phyloP scores from a whole-genome alignment of 495 filamentous ascomycete species.

The Aspergillus sparsus region DNA sequence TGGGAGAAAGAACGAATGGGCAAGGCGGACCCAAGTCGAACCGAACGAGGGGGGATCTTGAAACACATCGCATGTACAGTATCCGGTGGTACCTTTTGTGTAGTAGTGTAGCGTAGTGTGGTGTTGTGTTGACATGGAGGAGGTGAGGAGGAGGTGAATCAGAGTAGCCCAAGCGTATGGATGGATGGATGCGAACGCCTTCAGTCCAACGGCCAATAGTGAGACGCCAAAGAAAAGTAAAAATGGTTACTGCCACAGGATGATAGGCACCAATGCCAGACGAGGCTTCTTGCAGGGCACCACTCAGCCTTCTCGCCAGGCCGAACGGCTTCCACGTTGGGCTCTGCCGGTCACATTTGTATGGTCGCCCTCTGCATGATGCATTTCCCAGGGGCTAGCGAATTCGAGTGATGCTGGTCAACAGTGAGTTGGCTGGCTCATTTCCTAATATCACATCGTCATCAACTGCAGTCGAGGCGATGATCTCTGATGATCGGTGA shows the following conservation, averaged over 20 bases:
- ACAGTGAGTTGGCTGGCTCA: constrained; percentile 16
- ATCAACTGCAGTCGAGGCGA: background rate
- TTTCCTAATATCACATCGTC: constrained; percentile 7
- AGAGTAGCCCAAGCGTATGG: too few species aligned
- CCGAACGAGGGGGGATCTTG: constrained; percentile 17
- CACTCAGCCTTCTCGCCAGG: constrained; percentile 14
- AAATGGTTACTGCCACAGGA: constrained; percentile 6
- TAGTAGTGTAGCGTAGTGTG: constrained; percentile 3
- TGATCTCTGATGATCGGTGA: background rate
- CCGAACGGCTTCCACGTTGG: constrained; percentile 19
- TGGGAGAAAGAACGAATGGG: constrained; percentile 21
- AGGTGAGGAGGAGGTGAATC: too few species aligned
- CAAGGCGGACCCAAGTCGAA: constrained; percentile 21
- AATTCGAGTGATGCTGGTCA: constrained; percentile 13
- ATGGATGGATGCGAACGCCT: background rate
- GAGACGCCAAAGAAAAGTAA: constrained; percentile 7
- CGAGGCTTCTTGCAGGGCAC: constrained; percentile 6
- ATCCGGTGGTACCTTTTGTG: constrained; percentile 3
- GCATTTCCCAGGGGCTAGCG: background rate
- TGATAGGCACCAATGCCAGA: constrained; percentile 10
- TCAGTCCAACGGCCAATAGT: constrained; percentile 4
- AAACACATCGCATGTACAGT: constrained; percentile 14
- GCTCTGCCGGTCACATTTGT: constrained; percentile 17
- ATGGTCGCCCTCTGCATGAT: constrained; percentile 13
- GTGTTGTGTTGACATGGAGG: constrained; percentile 9